Conservation (phyloP, 148 eudicot genomes). For the Chenopodium formosanum region DNA sequence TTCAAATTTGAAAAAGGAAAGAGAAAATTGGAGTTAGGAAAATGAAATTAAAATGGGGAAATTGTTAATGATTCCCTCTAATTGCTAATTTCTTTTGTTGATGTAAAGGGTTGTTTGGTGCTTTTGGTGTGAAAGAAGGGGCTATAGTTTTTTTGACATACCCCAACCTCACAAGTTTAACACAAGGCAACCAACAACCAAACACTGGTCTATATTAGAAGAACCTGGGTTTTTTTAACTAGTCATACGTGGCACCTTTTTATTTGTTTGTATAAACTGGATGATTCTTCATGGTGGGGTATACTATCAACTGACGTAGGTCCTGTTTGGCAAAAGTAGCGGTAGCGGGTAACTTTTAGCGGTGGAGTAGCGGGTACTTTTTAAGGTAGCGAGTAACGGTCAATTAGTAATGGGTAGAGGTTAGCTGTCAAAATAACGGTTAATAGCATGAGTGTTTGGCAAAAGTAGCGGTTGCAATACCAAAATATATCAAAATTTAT, state of each 20-base stretch:
- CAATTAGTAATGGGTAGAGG: too few species aligned
- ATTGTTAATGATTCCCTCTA: neutral
- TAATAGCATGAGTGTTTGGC: too few species aligned
- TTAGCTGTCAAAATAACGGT: too few species aligned
- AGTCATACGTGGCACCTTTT: slow-evolving; percentile 2
- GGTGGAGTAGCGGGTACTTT: too few species aligned
- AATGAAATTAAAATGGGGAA: neutral
- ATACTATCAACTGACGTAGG: neutral
- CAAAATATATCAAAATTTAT: too few species aligned
- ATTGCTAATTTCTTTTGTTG: neutral
- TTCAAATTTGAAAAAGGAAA: neutral
- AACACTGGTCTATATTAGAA: slow-evolving; percentile 13
- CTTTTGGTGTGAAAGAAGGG: too few species aligned
- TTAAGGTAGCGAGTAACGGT: too few species aligned
- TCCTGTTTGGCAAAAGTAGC: too few species aligned
- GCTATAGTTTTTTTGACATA: neutral
- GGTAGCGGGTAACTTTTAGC: too few species aligned
- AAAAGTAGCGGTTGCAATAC: too few species aligned
- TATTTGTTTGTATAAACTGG: neutral
- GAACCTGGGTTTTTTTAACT: neutral
- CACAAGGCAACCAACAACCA: neutral
- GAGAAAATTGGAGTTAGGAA: neutral
- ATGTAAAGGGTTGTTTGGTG: neutral
- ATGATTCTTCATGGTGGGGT: slow-evolving; percentile 23
- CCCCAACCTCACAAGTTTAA: slow-evolving; percentile 4